phyloP scores from a whole-genome alignment of 2,329 filamentous ascomycete genomes.

The Stagonosporopsis vannaccii region DNA sequence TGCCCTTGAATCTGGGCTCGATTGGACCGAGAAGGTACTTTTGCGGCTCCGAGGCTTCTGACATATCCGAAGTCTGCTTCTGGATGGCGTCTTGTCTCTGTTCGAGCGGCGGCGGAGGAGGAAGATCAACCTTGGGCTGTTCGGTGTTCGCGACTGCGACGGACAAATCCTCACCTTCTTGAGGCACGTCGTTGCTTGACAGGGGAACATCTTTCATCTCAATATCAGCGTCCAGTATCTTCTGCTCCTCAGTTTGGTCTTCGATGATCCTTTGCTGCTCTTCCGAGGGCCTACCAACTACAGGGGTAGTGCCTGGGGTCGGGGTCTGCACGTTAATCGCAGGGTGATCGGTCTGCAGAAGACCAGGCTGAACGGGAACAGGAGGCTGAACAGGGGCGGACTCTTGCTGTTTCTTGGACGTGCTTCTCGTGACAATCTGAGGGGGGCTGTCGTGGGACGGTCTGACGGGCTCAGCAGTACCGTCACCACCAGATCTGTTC shows the following conservation, averaged over 20 bases:
- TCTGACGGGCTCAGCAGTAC: conserved; percentile 25
- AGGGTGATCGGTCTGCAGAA: conserved; percentile 45
- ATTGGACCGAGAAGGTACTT: conserved; percentile 83
- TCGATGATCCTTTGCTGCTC: conserved; percentile 55
- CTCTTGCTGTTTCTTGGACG: conserved; percentile 42
- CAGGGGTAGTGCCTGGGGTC: conserved; percentile 52
- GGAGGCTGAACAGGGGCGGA: conserved; percentile 39
- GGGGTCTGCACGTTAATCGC: conserved; percentile 55
- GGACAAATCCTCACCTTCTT: conserved; percentile 39
- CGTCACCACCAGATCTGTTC: conserved; percentile 27
- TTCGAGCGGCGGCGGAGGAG: conserved; percentile 63
- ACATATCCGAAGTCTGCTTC: conserved; percentile 52
- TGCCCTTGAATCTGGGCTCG: conserved; percentile 78
- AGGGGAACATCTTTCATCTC: conserved; percentile 70
- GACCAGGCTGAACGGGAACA: conserved; percentile 41
- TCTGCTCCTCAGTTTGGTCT: conserved; percentile 58
- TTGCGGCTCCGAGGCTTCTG: conserved; percentile 57
- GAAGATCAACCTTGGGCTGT: conserved; percentile 57
- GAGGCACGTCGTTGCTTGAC: conserved; percentile 59
- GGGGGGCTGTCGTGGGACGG: conserved; percentile 33
- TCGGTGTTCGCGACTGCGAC: conserved; percentile 37
- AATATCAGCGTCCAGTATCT: conserved; percentile 61
- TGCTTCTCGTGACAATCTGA: conserved; percentile 41
- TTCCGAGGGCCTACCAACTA: conserved; percentile 44
- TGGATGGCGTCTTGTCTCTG: conserved; percentile 52